Percentiles rank a stretch among this genome's conserved stretches.
Evolutionary conservation across 805 yeast genomes (phyloP).

Genomic region (Peterozyma xylosa): DNA sequence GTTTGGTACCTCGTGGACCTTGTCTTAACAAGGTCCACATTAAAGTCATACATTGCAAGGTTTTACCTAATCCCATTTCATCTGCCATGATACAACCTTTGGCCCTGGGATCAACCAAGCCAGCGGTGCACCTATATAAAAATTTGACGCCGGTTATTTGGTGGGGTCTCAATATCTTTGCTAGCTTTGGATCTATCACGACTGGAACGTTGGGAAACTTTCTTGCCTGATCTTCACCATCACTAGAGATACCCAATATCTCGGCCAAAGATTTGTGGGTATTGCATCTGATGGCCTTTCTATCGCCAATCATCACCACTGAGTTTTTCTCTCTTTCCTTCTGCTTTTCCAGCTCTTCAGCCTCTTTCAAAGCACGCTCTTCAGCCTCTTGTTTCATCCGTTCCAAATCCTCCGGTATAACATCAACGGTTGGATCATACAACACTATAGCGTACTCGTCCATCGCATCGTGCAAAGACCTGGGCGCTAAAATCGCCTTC

Average conservation of each 20-base stretch:
- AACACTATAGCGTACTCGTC: conserved; percentile 91
- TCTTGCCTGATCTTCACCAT: conserved; percentile 33
- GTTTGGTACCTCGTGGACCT: conserved; percentile 75
- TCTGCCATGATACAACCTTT: conserved; percentile 98
- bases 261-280: conserved; percentile 69
- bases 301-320: conserved; percentile 7
- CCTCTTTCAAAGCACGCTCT: conserved; percentile 18
- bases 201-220: conserved; percentile 86
- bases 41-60: conserved; percentile 80
- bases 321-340: conserved; percentile 9
- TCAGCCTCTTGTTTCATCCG: conserved; percentile 18
- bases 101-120: conserved; percentile 74
- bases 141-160: conserved; percentile 94
- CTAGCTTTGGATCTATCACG: conserved; percentile 83
- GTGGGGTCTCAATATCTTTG: conserved; percentile 87
- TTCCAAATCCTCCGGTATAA: conserved; percentile 19
- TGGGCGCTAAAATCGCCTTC: conserved; percentile 64
- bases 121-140: conserved; percentile 84
- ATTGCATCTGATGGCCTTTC: conserved; percentile 27
- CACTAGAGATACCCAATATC: conserved; percentile 61
- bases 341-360: conserved; percentile 13
- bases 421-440: conserved; percentile 91
- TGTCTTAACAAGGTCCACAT: conserved; percentile 91
- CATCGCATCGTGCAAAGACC: conserved; percentile 92
- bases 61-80: conserved; percentile 93